A percentile compares a stretch with the other conserved stretches of the same genome.
phyloP scores from a whole-genome alignment of 108 stramenopile species.

The Discostella pseudostelligera region DNA sequence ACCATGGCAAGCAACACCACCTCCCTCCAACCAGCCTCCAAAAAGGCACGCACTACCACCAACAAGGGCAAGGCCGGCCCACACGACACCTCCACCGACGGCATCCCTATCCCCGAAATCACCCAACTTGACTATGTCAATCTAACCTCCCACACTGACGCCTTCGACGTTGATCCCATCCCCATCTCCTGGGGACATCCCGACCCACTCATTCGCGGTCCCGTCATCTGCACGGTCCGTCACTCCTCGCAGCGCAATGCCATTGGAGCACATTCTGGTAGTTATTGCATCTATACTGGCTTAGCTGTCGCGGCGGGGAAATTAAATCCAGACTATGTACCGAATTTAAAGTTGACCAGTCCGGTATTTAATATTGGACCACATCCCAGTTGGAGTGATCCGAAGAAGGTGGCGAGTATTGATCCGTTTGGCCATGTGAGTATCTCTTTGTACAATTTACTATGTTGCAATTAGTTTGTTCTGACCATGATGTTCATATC shows the following conservation, averaged over 20 bases:
- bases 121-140: slow-evolving; percentile 77
- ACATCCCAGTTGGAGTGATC: slow-evolving; percentile 90
- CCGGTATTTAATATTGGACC: slow-evolving; percentile 97
- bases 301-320: slow-evolving; percentile 95
- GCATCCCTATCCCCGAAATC: slow-evolving; percentile 56
- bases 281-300: slow-evolving; percentile 97
- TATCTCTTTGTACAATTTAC: background rate
- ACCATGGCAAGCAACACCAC: no score
- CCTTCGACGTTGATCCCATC: slow-evolving; percentile 92
- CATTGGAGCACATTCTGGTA: slow-evolving; percentile 97
- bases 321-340: slow-evolving; percentile 93
- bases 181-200: slow-evolving; percentile 91
- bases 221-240: slow-evolving; percentile 93
- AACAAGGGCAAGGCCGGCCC: no score
- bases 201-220: slow-evolving; percentile 86
- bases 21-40: no score
- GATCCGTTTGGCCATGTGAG: slow-evolving; percentile 94
- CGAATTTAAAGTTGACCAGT: slow-evolving; percentile 86
- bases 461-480: no score
- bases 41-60: no score
- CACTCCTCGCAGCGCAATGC: slow-evolving; percentile 93
- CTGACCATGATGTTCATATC: no score
- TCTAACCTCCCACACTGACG: slow-evolving; percentile 87
- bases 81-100: no score
- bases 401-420: slow-evolving; percentile 92